Evolutionary conservation across 2,329 filamentous ascomycete species (phyloP), one percentile per base, ranked within the genome.

Genomic region (Dactylellina drechsleri): DNA sequence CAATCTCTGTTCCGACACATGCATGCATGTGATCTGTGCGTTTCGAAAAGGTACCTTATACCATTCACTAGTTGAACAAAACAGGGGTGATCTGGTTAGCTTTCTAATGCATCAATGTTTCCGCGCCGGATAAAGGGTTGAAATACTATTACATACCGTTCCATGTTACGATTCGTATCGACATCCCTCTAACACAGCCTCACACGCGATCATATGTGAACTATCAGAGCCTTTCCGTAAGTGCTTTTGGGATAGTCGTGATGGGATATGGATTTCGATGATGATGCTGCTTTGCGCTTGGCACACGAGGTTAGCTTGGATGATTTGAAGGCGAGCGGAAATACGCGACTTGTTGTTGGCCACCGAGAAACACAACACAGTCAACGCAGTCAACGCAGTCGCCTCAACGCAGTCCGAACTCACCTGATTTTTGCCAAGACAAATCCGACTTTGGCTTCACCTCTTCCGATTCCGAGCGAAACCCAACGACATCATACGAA

Each of bases 101-200:
- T 56, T 43, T 20, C n/a, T 13, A 2, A 23, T 23, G 3, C 43
- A 20, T 10, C 20, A 7, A 7, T 28, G 41, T 45, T 45, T 45
- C 28, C 53, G 15, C 7, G 26, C 26, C 7, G 26, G 26, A 28
- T 28, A 28, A 28, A 28, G 12, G 20, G n/a, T 23, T 43, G n/a
- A 15, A 59, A 60, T 49, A 54, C 15, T 41, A 54, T 18, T n/a
- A 23, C 86, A 80, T 82, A 92, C 91, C 91, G 83, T 94, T 94
- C 91, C 91, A 94, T 13, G 91, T 92, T 2, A 92, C 95, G 79
- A 97, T 92, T 76, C 92, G 89, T 77, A 96, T 84, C 15, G 85
- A 86, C 91, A 93, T 93, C 18, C 79, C 85, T 65, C 47, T 28
- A 16, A 4, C 18, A 13, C 20, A 23, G n/a, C 47, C 15, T 16